Percentiles rank a stretch among this genome's conserved stretches.
Conservation (phyloP, 2,329 filamentous ascomycete genomes). For the Colletotrichum lentis region DNA sequence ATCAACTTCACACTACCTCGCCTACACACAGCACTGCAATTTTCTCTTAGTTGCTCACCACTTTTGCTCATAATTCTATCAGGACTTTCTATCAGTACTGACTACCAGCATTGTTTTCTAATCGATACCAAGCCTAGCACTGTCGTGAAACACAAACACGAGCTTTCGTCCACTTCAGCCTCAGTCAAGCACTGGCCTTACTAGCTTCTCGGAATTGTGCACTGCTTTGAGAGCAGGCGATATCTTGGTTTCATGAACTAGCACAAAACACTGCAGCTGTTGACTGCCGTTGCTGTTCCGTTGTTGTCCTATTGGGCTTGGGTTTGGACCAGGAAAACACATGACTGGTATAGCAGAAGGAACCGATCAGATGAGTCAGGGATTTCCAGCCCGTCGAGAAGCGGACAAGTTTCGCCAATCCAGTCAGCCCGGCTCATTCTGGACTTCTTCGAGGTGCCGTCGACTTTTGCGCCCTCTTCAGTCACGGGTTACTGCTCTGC, state of each 20-base stretch:
- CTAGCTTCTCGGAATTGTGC: no score
- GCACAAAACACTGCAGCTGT: not conserved
- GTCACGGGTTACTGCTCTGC: constrained; percentile 52
- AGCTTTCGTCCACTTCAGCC: not conserved
- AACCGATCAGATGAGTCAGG: no score
- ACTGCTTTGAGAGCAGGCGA: no score
- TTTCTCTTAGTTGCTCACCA: not conserved
- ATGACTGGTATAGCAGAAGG: not conserved
- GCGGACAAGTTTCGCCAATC: not conserved
- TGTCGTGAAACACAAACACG: not conserved
- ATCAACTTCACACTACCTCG: not conserved
- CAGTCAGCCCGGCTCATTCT: constrained; percentile 39
- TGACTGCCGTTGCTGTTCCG: no score
- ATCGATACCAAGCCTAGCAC: not conserved
- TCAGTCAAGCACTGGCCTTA: not conserved
- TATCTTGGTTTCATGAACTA: not conserved
- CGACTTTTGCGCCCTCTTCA: constrained; percentile 58
- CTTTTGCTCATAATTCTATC: no score
- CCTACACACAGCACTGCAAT: no score
- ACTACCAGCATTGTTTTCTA: not conserved
- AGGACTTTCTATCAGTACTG: not conserved
- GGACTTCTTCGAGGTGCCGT: constrained; percentile 59
- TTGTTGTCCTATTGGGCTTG: not conserved
- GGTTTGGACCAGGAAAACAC: not conserved
- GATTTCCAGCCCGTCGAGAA: not conserved